Evolutionary conservation across 2,329 filamentous ascomycete genomes (phyloP), one percentile per base, ranked within the genome.

Genomic region (Aspergillus latus): DNA sequence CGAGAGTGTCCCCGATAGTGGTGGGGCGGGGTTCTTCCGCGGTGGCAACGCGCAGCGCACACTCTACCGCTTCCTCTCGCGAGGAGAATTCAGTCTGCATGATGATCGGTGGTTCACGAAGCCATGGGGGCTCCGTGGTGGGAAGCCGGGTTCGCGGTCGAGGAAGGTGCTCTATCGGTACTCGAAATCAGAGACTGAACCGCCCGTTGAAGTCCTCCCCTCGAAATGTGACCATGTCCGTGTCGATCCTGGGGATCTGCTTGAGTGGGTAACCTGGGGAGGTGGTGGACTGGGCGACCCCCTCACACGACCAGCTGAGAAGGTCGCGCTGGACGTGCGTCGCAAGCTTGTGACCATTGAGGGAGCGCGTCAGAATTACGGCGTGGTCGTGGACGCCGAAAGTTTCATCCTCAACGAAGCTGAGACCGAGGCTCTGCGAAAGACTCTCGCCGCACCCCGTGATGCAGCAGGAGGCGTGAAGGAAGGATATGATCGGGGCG

Each of bases 201-300:
- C 74, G 9, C 66, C 69, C 0, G 65, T 61, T 0, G 70, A 74
- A 43, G 55, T 73, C 15, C 68, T 79, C 2, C 72, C 75, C 8
- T 76, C 72, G 15, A 81, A 81, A 62, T 78, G 76, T 59, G 78
- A 81, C 60, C 73, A 79, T 60, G 62, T 81, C 28, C 70, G 72
- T 13, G 78, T 81, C 1, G 66, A 74, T 32, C 75, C 74, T 1
- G 77, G 74, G 9, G 78, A 82, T 58, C 70, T 80, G 1, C 74
- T 80, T 4, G 78, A 80, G 66, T 80, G 75, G 75, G 72, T 79
- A 29, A 81, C 79, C 4, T 80, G 78, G 78, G 78, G 78, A 44
- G 78, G 77, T 29, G 78, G 77, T 26, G 78, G 78, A 2, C 71
- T 80, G 9, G 79, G 78, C 32, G 77, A 80, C 62, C 74, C 77